These are phyloP conservation scores for Brassica hybrid DNA, from an alignment of 441 rosid genomes.

Conservation along the genomic window DNA sequence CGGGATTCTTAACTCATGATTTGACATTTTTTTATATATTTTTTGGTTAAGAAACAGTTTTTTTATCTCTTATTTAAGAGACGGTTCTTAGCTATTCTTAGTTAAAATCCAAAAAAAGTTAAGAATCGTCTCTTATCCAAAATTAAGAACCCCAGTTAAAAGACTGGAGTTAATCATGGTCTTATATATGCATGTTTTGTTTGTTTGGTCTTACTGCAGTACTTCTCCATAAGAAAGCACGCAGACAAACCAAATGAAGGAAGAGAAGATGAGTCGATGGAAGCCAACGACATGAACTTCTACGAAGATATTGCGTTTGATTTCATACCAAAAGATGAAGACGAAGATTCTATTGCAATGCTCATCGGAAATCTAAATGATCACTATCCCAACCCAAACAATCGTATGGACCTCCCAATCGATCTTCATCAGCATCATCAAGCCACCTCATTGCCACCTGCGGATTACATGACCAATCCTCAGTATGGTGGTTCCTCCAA, in stretches of 20 bases:
- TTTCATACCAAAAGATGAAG: conserved; percentile 54
- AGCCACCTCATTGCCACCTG: conserved; percentile 1
- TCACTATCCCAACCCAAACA: conserved; percentile 37
- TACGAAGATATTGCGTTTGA: neutral
- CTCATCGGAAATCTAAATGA: conserved; percentile 61
- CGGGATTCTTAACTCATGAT: too few relatives aligned
- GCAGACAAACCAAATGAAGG: conserved; percentile 19
- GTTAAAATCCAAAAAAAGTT: too few relatives aligned
- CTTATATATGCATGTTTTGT: neutral
- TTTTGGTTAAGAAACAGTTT: too few relatives aligned
- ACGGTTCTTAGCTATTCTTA: too few relatives aligned
- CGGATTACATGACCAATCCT: conserved; percentile 13
- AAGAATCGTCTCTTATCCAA: too few relatives aligned
- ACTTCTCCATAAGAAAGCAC: conserved; percentile 51
- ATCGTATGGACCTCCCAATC: conserved; percentile 10
- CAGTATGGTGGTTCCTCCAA: neutral
- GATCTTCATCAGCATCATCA: conserved; percentile 28
- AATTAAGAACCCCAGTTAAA: too few relatives aligned
- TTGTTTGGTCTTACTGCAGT: conserved; percentile 44
- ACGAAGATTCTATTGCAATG: conserved; percentile 56
- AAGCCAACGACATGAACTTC: conserved; percentile 12
- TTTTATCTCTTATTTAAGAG: too few relatives aligned
- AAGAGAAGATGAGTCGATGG: conserved; percentile 14
- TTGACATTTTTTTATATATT: too few relatives aligned
- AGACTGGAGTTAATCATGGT: too few relatives aligned